Conservation (phyloP, 208 protist species). For the Spironucleus salmonicida region DNA sequence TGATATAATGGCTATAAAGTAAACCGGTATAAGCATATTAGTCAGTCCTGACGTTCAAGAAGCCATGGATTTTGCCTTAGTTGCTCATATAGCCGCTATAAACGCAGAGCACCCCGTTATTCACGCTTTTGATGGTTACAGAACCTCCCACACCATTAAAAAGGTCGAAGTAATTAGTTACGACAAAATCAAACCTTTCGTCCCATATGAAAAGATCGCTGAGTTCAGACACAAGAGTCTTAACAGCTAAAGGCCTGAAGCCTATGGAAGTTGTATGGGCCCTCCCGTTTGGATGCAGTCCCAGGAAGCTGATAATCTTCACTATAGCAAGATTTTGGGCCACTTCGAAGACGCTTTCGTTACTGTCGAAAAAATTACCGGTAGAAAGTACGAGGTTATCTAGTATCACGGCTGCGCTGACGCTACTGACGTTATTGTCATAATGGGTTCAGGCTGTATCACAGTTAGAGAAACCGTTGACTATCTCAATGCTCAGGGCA, state of each 20-base stretch:
- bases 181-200: conserved; percentile 32
- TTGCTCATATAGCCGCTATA: conserved; percentile 52
- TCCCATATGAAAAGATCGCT: conserved; percentile 32
- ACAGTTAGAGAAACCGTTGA: conserved; percentile 47
- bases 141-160: conserved; percentile 46
- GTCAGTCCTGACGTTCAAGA: conserved; percentile 51
- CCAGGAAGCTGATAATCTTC: conserved; percentile 47
- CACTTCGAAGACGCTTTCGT: conserved; percentile 47
- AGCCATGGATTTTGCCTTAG: conserved; percentile 47
- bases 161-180: conserved; percentile 35
- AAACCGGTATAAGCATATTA: conserved; percentile 48
- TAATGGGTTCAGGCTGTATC: conserved; percentile 48
- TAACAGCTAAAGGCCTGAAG: conserved; percentile 48
- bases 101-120: conserved; percentile 46
- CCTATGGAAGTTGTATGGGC: conserved; percentile 45
- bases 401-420: conserved; percentile 51
- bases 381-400: conserved; percentile 50
- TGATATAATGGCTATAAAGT: conserved; percentile 56
- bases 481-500: conserved; percentile 40
- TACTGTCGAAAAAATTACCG: conserved; percentile 45
- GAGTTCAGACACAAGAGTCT: conserved; percentile 41
- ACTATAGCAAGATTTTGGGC: conserved; percentile 43
- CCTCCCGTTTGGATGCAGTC: conserved; percentile 54
- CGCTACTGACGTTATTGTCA: conserved; percentile 49
- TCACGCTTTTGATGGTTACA: conserved; percentile 55